Conservation (phyloP, 495 filamentous ascomycete genomes). For the Zalerion maritima region DNA sequence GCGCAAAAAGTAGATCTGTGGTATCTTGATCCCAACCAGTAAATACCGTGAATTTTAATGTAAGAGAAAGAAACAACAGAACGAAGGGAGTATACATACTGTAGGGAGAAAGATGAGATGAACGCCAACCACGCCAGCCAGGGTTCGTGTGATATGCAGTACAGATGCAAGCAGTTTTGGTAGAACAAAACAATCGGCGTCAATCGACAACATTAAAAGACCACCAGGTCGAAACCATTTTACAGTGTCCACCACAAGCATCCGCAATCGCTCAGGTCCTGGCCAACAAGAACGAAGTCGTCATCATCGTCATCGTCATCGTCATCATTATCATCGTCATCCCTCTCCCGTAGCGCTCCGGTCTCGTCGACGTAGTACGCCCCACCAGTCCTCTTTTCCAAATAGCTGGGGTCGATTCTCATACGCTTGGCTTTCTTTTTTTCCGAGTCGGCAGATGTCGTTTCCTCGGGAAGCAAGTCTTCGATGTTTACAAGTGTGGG, state of each 20-base stretch:
- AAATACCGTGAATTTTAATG: too few relatives aligned
- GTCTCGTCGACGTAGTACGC: not conserved
- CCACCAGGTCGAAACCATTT: too few relatives aligned
- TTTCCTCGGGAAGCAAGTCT: not conserved
- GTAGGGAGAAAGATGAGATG: too few relatives aligned
- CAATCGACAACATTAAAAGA: too few relatives aligned
- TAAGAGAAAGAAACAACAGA: too few relatives aligned
- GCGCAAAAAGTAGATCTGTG: too few relatives aligned
- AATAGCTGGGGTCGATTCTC: conserved; percentile 1
- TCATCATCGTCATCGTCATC: not conserved
- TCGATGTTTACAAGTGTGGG: conserved; percentile 1
- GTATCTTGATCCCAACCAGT: too few relatives aligned
- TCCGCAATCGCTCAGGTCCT: conserved; percentile 19
- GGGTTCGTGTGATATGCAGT: too few relatives aligned
- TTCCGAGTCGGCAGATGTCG: not conserved
- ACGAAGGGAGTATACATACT: too few relatives aligned
- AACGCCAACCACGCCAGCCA: too few relatives aligned
- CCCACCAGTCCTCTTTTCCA: conserved; percentile 3
- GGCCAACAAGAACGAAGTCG: conserved; percentile 4
- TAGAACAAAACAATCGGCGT: too few relatives aligned
- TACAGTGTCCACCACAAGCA: conserved; percentile 26
- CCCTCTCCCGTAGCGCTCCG: not conserved
- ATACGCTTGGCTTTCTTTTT: conserved; percentile 1
- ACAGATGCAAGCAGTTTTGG: too few relatives aligned
- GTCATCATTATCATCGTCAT: not conserved